Conservation (phyloP, 2,329 filamentous ascomycete genomes). For the Phialophora verrucosa region DNA sequence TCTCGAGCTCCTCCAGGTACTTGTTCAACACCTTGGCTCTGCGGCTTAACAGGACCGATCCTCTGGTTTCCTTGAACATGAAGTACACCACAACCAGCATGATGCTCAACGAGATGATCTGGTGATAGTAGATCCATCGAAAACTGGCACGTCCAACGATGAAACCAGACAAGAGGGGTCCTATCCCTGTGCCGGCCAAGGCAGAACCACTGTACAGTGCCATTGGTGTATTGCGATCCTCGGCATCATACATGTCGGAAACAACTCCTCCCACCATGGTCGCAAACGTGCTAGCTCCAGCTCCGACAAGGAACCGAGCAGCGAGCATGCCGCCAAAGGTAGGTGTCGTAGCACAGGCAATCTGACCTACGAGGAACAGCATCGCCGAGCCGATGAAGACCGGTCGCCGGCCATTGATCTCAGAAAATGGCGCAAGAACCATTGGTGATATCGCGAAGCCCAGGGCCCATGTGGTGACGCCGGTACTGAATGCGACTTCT, state of each 20-base stretch:
- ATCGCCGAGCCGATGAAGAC: constrained; percentile 78
- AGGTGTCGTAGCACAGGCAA: constrained; percentile 73
- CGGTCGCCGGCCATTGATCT: constrained; percentile 84
- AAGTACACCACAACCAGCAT: constrained; percentile 69
- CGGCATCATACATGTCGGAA: constrained; percentile 79
- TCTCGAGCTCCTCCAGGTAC: constrained; percentile 72
- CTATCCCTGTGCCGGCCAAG: constrained; percentile 77
- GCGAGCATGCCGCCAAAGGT: constrained; percentile 73
- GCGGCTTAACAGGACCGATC: constrained; percentile 75
- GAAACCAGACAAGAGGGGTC: constrained; percentile 73
- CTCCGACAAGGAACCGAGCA: constrained; percentile 75
- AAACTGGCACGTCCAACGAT: constrained; percentile 71
- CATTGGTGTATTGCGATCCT: constrained; percentile 87
- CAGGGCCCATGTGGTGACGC: constrained; percentile 79
- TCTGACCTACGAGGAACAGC: constrained; percentile 68
- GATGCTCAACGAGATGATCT: constrained; percentile 71
- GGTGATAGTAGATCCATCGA: constrained; percentile 90
- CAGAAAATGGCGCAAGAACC: constrained; percentile 84
- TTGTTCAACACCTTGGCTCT: constrained; percentile 76
- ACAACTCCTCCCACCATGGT: constrained; percentile 94
- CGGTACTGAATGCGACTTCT: constrained; percentile 66
- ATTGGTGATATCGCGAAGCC: constrained; percentile 86
- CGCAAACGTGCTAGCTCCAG: constrained; percentile 73
- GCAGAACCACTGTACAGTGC: constrained; percentile 81
- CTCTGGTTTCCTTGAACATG: constrained; percentile 82